These are phyloP conservation scores for Trypanosoma vivax DNA, from an alignment of 208 protist species.

Conservation along the genomic window DNA sequence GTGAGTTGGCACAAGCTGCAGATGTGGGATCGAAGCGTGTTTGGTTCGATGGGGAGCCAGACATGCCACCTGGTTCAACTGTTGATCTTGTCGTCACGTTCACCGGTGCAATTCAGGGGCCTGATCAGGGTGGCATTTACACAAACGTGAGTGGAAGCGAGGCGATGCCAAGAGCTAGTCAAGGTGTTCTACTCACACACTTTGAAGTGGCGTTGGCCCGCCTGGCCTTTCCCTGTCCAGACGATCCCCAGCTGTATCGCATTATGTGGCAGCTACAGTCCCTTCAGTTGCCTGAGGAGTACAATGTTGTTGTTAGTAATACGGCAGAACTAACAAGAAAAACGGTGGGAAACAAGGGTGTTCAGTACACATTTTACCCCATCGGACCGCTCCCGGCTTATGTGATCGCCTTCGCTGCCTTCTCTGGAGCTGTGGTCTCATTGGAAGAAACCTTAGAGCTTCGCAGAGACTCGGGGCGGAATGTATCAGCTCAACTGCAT, in stretches of 20 bases:
- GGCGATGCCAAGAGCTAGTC: neutral
- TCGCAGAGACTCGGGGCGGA: neutral
- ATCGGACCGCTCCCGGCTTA: slow-evolving; percentile 69
- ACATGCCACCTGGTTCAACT: slow-evolving; percentile 24
- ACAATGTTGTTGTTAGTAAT: slow-evolving; percentile 36
- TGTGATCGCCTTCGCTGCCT: slow-evolving; percentile 54
- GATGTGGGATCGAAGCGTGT: slow-evolving; percentile 46
- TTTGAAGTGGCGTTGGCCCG: slow-evolving; percentile 79
- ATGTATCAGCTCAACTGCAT: neutral
- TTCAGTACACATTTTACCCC: slow-evolving; percentile 29
- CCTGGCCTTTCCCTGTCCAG: slow-evolving; percentile 74
- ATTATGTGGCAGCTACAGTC: slow-evolving; percentile 48
- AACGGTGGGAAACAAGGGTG: slow-evolving; percentile 15
- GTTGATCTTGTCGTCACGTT: slow-evolving; percentile 52
- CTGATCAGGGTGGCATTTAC: slow-evolving; percentile 58
- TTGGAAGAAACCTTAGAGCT: slow-evolving; percentile 7
- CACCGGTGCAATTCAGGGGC: slow-evolving; percentile 36
- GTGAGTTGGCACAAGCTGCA: neutral
- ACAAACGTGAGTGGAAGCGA: slow-evolving; percentile 7
- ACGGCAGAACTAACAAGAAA: slow-evolving; percentile 19
- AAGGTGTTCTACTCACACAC: slow-evolving; percentile 54
- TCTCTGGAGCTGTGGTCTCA: slow-evolving; percentile 1
- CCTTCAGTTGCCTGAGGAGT: slow-evolving; percentile 37
- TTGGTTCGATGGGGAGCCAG: slow-evolving; percentile 30
- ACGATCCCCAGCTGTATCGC: slow-evolving; percentile 64